Evolutionary conservation across 192 early-diverging fungal species (phyloP).

Genomic region (Polychytrium aggregatum): DNA sequence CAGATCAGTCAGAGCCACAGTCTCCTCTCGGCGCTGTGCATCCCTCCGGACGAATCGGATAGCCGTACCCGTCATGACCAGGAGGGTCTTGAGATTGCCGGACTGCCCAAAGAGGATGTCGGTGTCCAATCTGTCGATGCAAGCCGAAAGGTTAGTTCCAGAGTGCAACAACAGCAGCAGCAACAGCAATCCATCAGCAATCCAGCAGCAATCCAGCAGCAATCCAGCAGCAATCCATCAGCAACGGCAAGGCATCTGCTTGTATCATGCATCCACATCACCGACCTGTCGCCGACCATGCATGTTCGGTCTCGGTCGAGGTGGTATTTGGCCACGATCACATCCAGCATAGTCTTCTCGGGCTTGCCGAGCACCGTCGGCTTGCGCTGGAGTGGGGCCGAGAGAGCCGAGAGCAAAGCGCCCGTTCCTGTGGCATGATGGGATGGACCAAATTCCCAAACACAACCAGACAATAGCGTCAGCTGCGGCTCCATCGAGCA

Average conservation of each 20-base stretch:
- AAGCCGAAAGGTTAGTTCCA: too few relatives aligned
- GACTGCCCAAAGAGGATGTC: constrained; percentile 89
- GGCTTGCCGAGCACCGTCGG: constrained; percentile 90
- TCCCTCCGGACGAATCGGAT: too few relatives aligned
- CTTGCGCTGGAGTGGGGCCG: constrained; percentile 61
- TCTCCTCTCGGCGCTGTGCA: too few relatives aligned
- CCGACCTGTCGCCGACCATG: constrained; percentile 85
- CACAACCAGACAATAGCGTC: too few relatives aligned
- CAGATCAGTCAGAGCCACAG: neutral
- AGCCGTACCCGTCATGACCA: constrained; percentile 82
- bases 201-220: constrained; percentile 3
- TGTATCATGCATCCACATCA: too few relatives aligned
- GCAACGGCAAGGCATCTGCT: too few relatives aligned
- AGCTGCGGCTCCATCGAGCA: too few relatives aligned
- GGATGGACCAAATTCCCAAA: too few relatives aligned
- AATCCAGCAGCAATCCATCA: too few relatives aligned
- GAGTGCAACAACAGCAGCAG: neutral
- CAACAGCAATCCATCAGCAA: constrained; percentile 4
- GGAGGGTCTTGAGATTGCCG: constrained; percentile 75
- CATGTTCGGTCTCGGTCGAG: constrained; percentile 71
- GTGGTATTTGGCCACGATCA: constrained; percentile 71
- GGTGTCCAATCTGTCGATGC: constrained; percentile 60
- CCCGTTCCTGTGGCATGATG: constrained; percentile 76
- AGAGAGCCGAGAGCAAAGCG: constrained; percentile 62
- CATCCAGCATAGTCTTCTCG: constrained; percentile 84